Conservation (phyloP, 2,329 filamentous ascomycete species). For the Madurella mycetomatis region DNA sequence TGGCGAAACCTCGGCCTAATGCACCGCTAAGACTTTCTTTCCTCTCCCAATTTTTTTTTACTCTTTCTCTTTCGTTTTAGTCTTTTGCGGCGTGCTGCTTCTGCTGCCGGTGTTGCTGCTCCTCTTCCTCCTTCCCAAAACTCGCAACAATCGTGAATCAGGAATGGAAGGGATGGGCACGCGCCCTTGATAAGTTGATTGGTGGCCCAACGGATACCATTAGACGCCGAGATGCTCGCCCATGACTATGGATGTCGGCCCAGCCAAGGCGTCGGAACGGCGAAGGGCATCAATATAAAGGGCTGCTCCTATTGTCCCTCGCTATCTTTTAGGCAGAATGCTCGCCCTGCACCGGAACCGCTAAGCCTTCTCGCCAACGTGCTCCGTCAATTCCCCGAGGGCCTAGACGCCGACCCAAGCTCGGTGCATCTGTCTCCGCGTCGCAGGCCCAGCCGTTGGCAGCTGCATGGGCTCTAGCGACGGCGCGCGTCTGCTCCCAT, state of each 20-base stretch:
- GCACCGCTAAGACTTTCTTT: not conserved
- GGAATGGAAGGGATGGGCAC: constrained; percentile 8
- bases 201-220: not conserved
- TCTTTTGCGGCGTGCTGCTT: not conserved
- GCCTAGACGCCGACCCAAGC: constrained; percentile 5
- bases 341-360: constrained; percentile 15
- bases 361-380: constrained; percentile 22
- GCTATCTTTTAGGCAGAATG: constrained; percentile 27
- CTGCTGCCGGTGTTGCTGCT: not conserved
- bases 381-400: constrained; percentile 12
- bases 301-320: constrained; percentile 9
- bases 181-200: constrained; percentile 15
- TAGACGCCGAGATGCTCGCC: not conserved
- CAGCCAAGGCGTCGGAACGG: constrained; percentile 21
- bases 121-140: not conserved
- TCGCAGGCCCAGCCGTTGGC: constrained; percentile 11
- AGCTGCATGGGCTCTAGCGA: constrained; percentile 7
- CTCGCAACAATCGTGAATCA: not conserved
- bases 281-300: constrained; percentile 27
- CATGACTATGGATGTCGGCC: constrained; percentile 15
- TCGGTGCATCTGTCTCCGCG: constrained; percentile 25
- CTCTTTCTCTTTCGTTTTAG: too few species aligned
- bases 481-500: not conserved
- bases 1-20: constrained; percentile 18
- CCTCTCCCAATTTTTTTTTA: not conserved